A percentile compares a stretch with the other conserved stretches of the same genome.
Conservation (phyloP, 345 rosid species). For the Moricandia arvensis region DNA sequence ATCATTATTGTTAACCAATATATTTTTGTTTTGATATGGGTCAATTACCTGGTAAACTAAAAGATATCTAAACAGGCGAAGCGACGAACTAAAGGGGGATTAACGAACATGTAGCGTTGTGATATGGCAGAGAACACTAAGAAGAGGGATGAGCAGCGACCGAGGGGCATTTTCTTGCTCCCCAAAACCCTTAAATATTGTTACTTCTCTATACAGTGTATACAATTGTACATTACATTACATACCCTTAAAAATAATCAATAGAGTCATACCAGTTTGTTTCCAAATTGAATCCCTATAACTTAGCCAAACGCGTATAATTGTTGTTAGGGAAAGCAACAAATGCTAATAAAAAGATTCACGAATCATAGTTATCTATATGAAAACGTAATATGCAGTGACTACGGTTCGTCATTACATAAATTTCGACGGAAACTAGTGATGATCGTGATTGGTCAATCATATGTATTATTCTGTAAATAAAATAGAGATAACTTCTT, state of each 20-base stretch:
- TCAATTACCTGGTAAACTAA: background rate
- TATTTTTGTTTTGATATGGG: too few species aligned
- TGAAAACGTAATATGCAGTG: background rate
- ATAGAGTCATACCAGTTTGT: background rate
- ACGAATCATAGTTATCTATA: too few species aligned
- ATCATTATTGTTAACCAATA: too few species aligned
- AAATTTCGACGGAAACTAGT: constrained; percentile 17
- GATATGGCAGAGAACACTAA: background rate
- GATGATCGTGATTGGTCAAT: too few species aligned
- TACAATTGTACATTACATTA: background rate
- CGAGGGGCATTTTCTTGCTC: background rate
- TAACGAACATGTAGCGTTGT: background rate
- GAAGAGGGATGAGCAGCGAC: background rate
- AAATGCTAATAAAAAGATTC: too few species aligned
- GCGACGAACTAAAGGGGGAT: background rate
- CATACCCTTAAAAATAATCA: background rate
- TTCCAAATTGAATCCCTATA: background rate
- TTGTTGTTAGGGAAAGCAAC: background rate
- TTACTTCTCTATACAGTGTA: background rate
- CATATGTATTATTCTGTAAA: too few species aligned
- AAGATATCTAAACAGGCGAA: too few species aligned
- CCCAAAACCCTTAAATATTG: background rate
- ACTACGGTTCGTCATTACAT: constrained; percentile 9
- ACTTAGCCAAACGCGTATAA: background rate
- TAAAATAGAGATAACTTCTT: too few species aligned